These are phyloP conservation scores for Rhizopogon rudus DNA, from an alignment of 768 basidiomycete genomes.

Conservation along the genomic window DNA sequence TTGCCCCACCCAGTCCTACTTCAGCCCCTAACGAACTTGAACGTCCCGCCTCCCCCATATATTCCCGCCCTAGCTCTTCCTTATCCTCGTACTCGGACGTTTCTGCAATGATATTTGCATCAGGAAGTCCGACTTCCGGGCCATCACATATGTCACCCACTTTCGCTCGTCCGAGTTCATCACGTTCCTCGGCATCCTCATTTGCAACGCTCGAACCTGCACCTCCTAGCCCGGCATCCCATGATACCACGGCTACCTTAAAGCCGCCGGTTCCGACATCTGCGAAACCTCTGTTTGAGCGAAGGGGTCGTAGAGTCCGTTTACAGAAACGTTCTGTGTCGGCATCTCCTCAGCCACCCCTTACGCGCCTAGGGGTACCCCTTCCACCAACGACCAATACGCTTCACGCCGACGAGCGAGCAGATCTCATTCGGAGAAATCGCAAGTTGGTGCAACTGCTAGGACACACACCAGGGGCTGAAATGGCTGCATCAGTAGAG, in stretches of 20 bases:
- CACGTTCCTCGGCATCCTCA: constrained; percentile 23
- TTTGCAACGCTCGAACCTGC: constrained; percentile 26
- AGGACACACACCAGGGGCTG: constrained; percentile 57
- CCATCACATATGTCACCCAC: background rate
- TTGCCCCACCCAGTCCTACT: constrained; percentile 25
- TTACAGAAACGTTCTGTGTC: constrained; percentile 23
- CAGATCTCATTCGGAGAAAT: constrained; percentile 66
- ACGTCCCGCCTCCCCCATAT: constrained; percentile 3
- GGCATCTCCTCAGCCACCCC: constrained; percentile 20
- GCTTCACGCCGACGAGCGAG: constrained; percentile 59
- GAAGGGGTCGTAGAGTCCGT: constrained; percentile 21
- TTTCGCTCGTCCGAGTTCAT: constrained; percentile 13
- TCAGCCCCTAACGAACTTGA: background rate
- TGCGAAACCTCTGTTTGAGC: constrained; percentile 41
- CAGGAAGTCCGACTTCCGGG: constrained; percentile 19
- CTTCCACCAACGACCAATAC: constrained; percentile 66
- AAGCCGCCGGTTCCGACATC: constrained; percentile 44
- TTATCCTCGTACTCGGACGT: constrained; percentile 16
- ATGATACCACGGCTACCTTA: background rate
- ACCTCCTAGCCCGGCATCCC: constrained; percentile 11
- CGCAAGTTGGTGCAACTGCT: constrained; percentile 82
- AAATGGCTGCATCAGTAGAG: constrained; percentile 25
- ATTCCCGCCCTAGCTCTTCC: constrained; percentile 3
- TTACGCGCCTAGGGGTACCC: constrained; percentile 8
- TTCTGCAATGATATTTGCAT: constrained; percentile 25